phyloP scores from a whole-genome alignment of 225 moss, liverwort and hornwort species.

The Marchantia paleacea region DNA sequence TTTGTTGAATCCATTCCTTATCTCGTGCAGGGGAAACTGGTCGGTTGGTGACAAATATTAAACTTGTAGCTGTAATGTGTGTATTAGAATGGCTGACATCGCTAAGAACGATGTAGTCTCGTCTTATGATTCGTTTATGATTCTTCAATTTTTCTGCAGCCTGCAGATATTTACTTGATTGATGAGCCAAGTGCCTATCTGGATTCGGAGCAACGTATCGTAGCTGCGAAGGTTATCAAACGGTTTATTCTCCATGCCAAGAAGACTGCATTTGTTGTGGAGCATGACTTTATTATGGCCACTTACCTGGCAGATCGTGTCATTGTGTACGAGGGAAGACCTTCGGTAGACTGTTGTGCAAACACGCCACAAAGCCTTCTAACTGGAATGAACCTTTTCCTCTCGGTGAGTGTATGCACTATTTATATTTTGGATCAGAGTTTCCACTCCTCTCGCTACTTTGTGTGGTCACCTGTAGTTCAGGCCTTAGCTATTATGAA shows the following conservation, averaged over 20 bases:
- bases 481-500: neutral
- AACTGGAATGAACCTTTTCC: slow-evolving; percentile 98
- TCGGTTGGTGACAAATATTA: neutral
- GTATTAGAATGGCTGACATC: neutral
- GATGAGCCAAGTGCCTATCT: slow-evolving; percentile 98
- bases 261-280: slow-evolving; percentile 97
- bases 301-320: slow-evolving; percentile 95
- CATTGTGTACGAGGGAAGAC: slow-evolving; percentile 90
- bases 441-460: neutral
- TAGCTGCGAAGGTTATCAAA: slow-evolving; percentile 95
- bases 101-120: no score
- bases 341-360: slow-evolving; percentile 86
- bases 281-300: slow-evolving; percentile 99
- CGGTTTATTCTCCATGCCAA: slow-evolving; percentile 94
- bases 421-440: neutral
- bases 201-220: slow-evolving; percentile 97
- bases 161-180: slow-evolving; percentile 92
- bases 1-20: no score
- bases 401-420: slow-evolving; percentile 59
- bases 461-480: neutral
- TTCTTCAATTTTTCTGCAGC: slow-evolving; percentile 44
- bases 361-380: slow-evolving; percentile 94
- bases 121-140: neutral
- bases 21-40: neutral
- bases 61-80: neutral